These are phyloP conservation scores for Fusarium temperatum DNA, from an alignment of 2,329 filamentous ascomycete genomes.

Conservation along the genomic window DNA sequence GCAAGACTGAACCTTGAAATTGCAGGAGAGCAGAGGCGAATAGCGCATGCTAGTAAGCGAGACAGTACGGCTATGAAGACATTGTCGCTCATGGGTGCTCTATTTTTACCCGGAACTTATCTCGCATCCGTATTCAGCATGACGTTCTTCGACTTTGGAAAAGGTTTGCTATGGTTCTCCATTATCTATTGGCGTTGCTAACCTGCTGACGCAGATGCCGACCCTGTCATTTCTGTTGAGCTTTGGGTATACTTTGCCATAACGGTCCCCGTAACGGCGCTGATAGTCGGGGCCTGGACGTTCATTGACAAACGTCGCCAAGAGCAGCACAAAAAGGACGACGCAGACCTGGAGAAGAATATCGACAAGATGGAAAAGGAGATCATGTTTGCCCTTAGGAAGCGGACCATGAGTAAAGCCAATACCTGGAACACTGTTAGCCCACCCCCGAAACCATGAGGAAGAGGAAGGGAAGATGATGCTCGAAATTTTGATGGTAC, in stretches of 20 bases:
- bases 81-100: conserved; percentile 68
- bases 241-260: conserved; percentile 73
- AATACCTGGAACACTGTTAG: conserved; percentile 61
- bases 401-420: conserved; percentile 65
- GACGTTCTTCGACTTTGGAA: conserved; percentile 72
- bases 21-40: conserved; percentile 66
- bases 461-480: not conserved
- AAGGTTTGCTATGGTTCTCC: conserved; percentile 44
- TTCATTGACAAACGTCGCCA: conserved; percentile 62
- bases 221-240: conserved; percentile 57
- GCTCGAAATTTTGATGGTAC: not conserved
- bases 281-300: conserved; percentile 65
- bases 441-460: conserved; percentile 40
- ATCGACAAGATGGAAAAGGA: conserved; percentile 66
- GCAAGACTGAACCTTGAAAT: conserved; percentile 71
- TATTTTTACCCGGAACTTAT: conserved; percentile 71
- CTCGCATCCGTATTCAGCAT: conserved; percentile 72
- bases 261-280: conserved; percentile 64
- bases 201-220: conserved; percentile 38
- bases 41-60: conserved; percentile 68
- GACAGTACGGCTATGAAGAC: conserved; percentile 74
- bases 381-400: conserved; percentile 64
- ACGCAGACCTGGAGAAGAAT: conserved; percentile 61
- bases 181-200: not conserved
- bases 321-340: conserved; percentile 57